These are phyloP conservation scores for Areca catechu DNA, from an alignment of 176 grass and related monocot genomes.

Conservation along the genomic window DNA sequence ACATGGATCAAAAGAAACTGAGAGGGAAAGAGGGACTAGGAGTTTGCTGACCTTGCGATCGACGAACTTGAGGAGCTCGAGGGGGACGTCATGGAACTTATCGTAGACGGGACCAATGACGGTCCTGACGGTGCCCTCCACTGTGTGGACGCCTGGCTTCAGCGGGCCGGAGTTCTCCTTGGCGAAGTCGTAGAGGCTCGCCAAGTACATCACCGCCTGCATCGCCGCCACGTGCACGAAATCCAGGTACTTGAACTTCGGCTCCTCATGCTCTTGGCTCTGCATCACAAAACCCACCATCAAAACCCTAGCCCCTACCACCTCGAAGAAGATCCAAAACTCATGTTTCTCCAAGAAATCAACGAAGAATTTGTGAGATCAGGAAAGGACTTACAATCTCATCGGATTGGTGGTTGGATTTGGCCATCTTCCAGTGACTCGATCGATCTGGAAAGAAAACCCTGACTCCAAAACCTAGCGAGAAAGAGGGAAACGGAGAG, in stretches of 20 bases:
- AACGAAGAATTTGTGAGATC: background rate
- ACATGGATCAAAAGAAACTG: no score
- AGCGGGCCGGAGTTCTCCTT: constrained; percentile 73
- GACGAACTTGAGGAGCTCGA: constrained; percentile 55
- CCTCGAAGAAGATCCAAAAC: background rate
- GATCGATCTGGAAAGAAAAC: constrained; percentile 10
- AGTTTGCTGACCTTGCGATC: constrained; percentile 54
- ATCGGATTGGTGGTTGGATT: constrained; percentile 23
- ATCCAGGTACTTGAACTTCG: constrained; percentile 48
- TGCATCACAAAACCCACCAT: background rate
- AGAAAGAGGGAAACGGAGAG: no score
- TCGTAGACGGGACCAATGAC: constrained; percentile 42
- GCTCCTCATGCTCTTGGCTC: constrained; percentile 11
- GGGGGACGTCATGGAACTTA: constrained; percentile 39
- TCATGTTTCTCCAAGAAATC: constrained; percentile 7
- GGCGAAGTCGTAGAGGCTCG: constrained; percentile 51
- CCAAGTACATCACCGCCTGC: constrained; percentile 36
- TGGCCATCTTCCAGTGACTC: constrained; percentile 29
- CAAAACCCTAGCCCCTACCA: no score
- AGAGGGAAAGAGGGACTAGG: background rate
- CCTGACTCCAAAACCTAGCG: no score
- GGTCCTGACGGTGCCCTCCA: constrained; percentile 49
- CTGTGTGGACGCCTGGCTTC: constrained; percentile 45
- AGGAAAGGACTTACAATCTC: constrained; percentile 13
- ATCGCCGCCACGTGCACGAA: constrained; percentile 44